Evolutionary conservation across 2,329 filamentous ascomycete genomes (phyloP).

Genomic region (Penicillium sp.): DNA sequence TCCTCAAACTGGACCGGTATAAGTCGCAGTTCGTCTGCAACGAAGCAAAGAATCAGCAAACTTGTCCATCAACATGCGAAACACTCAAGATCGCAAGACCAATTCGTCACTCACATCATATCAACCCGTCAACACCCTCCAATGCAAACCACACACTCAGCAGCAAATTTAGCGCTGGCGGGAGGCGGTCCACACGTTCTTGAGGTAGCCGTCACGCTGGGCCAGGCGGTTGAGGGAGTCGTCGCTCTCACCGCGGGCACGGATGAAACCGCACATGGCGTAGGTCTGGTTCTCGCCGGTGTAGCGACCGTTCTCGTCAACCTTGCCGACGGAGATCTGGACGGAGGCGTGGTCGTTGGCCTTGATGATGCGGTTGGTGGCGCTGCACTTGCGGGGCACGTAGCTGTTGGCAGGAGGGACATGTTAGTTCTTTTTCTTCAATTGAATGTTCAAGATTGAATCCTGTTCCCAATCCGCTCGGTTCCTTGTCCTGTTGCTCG

Average conservation of each 20-base stretch:
- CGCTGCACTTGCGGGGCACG: constrained; percentile 98
- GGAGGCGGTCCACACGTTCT: constrained; percentile 88
- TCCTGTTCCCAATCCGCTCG: constrained; percentile 1
- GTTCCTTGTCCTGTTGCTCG: constrained; percentile 11
- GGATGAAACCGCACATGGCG: constrained; percentile 95
- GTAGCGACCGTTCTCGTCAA: constrained; percentile 97
- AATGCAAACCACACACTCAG: constrained; percentile 26
- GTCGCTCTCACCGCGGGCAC: constrained; percentile 96
- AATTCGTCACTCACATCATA: constrained; percentile 28
- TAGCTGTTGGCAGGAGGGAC: constrained; percentile 61
- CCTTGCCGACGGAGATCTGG: constrained; percentile 95
- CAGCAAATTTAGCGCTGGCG: constrained; percentile 53
- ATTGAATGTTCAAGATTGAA: constrained; percentile 5
- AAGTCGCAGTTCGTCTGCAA: constrained; percentile 29
- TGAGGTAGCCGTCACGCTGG: constrained; percentile 94
- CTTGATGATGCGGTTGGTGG: constrained; percentile 99
- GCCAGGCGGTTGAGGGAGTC: constrained; percentile 93
- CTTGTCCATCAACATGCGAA: neutral
- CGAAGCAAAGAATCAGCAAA: neutral
- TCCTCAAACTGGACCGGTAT: constrained; percentile 30
- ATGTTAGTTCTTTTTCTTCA: constrained; percentile 15
- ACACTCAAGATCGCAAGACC: neutral
- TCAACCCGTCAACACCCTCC: constrained; percentile 34
- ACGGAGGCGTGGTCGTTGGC: constrained; percentile 99
- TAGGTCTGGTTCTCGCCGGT: constrained; percentile 97